Conservation (phyloP, 2,329 filamentous ascomycete genomes). For the Cercospora zeina region DNA sequence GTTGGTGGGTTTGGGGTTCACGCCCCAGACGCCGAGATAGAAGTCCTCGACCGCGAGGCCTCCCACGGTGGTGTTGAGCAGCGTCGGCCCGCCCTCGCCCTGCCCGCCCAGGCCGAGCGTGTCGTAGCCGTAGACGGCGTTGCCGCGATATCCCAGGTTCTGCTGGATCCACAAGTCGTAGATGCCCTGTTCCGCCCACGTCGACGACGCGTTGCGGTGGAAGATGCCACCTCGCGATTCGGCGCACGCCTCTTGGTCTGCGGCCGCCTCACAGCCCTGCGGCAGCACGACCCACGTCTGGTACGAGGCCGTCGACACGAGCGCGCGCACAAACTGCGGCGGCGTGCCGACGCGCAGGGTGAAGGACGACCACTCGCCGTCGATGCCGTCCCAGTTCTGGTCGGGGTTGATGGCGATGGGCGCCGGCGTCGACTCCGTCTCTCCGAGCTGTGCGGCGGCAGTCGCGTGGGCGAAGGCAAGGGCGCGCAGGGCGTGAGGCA, state of each 20-base stretch:
- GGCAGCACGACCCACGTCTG: slow-evolving; percentile 69
- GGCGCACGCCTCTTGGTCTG: slow-evolving; percentile 49
- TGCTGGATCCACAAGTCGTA: slow-evolving; percentile 60
- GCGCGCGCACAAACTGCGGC: slow-evolving; percentile 55
- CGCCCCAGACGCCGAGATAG: slow-evolving; percentile 51
- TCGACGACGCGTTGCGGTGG: slow-evolving; percentile 54
- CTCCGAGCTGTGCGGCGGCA: slow-evolving; percentile 8
- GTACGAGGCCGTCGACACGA: slow-evolving; percentile 67
- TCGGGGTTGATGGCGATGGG: slow-evolving; percentile 37
- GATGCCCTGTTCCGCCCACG: slow-evolving; percentile 60
- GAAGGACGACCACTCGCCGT: slow-evolving; percentile 73
- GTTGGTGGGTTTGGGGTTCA: slow-evolving; percentile 54
- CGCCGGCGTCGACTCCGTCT: slow-evolving; percentile 25
- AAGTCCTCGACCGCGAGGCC: slow-evolving; percentile 45
- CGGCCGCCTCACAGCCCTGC: slow-evolving; percentile 53
- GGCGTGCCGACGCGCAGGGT: slow-evolving; percentile 60
- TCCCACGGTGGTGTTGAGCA: slow-evolving; percentile 48
- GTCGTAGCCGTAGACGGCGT: slow-evolving; percentile 65
- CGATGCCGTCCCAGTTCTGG: slow-evolving; percentile 56
- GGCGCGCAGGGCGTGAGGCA: slow-evolving; percentile 32
- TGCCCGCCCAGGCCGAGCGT: slow-evolving; percentile 45
- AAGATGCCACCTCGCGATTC: slow-evolving; percentile 61
- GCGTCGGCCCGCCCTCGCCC: slow-evolving; percentile 44
- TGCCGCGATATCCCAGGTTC: slow-evolving; percentile 59
- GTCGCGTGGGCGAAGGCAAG: slow-evolving; percentile 20